Evolutionary conservation across 2,329 filamentous ascomycete species (phyloP), one percentile per base, ranked within the genome.

Genomic region (Akanthomyces lecanii): DNA sequence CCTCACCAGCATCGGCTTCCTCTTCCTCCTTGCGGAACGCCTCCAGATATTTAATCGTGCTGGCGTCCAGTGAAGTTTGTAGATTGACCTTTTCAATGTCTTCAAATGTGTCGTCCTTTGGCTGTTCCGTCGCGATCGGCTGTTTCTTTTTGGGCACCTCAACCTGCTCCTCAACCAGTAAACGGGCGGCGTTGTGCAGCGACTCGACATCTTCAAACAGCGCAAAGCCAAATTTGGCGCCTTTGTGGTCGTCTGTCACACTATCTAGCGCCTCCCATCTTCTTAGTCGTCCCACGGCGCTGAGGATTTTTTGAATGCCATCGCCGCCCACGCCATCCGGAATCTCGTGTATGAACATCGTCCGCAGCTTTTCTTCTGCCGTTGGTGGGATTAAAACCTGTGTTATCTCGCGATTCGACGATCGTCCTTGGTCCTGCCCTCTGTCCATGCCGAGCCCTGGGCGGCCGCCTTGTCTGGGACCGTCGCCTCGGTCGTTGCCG

Each of bases 121-220:
- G 74, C 2, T 74, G 70, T 1, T 79, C 77, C 12, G 79, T 77
- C 36, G 74, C 78, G 28, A 83, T 78, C 21, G 79, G 76, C 75
- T 94, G 90, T 74, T 88, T 89, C 77, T 92, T 91, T 47, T 87
- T 80, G 36, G 95, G 95, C 33, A 98, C 87, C 73, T 94, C 82
- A 55, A 98, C 85, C 72, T 92, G 82, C 66, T 97, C 81, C 69
- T 95, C 89, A 72, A 87, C 87, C 69, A 97, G 85, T 63, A 97
- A 85, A 74, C 96, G 92, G 62, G 93, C 87, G 50, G 94, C 95
- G 51, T 89, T 89, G 73, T 89, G 87, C 68, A 99, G 81, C 67
- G 92, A 94, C 75, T 97, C 91, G 28, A 89, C 87, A 74, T 98
- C 93, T 66, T 97, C 94, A 75, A 90, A 99, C 76, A 97, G 90